phyloP scores from a whole-genome alignment of 2,329 filamentous ascomycete genomes.

The Mycogone perniciosa region DNA sequence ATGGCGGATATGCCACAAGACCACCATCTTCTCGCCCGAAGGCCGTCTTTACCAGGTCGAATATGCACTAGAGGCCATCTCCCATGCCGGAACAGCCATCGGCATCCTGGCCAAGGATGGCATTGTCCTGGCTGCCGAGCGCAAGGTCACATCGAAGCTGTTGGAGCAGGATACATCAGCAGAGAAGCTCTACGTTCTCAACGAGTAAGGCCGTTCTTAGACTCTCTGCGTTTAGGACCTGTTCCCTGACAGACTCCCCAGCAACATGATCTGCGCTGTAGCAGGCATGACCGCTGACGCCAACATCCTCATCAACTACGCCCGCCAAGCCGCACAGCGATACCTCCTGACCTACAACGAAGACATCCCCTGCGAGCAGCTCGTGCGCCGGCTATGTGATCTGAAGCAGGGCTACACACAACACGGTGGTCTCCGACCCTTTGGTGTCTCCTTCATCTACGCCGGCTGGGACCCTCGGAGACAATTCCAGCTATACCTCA shows the following conservation, averaged over 20 bases:
- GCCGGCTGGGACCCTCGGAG: constrained; percentile 94
- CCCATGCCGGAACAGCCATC: constrained; percentile 92
- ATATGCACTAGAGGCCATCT: constrained; percentile 98
- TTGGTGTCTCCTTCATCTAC: constrained; percentile 99
- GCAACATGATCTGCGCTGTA: constrained; percentile 99
- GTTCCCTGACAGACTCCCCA: constrained; percentile 29
- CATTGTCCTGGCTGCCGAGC: constrained; percentile 94
- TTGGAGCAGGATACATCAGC: constrained; percentile 98
- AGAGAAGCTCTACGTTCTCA: constrained; percentile 99
- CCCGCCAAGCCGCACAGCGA: constrained; percentile 89
- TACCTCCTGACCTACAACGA: constrained; percentile 99
- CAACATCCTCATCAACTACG: constrained; percentile 99
- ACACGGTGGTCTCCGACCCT: constrained; percentile 94
- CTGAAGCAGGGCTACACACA: constrained; percentile 99
- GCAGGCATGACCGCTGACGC: constrained; percentile 99
- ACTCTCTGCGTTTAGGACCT: no score
- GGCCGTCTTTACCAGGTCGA: constrained; percentile 98
- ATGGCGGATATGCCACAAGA: constrained; percentile 46
- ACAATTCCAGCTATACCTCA: constrained; percentile 98
- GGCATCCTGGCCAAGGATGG: constrained; percentile 97
- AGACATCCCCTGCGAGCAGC: constrained; percentile 98
- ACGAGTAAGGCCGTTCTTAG: constrained; percentile 61
- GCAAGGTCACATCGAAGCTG: constrained; percentile 98
- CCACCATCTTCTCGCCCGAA: constrained; percentile 99
- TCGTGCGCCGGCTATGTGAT: constrained; percentile 93